Evolutionary conservation across 2,329 filamentous ascomycete species (phyloP).

Genomic region (Penicillium digitatum): DNA sequence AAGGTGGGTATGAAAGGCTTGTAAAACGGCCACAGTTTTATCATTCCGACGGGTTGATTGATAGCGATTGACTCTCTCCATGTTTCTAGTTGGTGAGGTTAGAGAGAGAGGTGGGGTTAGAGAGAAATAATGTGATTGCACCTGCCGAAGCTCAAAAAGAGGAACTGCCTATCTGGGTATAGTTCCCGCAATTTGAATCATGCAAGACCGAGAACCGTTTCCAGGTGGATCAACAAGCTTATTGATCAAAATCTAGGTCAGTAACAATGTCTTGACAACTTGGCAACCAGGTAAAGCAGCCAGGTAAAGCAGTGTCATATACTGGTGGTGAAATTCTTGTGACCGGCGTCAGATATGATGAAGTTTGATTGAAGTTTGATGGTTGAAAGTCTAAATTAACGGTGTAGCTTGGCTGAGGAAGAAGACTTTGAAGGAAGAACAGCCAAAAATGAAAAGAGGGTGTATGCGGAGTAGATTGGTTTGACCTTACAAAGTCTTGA

Average conservation of each 20-base stretch:
- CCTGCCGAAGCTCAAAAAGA: too few species aligned
- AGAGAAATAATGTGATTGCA: too few species aligned
- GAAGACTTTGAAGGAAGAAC: not conserved
- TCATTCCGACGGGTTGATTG: not conserved
- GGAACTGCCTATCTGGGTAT: too few species aligned
- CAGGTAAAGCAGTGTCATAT: conserved; percentile 18
- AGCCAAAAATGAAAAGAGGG: not conserved
- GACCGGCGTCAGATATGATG: conserved; percentile 59
- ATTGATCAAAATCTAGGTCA: too few species aligned
- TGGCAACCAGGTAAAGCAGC: too few species aligned
- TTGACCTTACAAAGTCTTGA: too few species aligned
- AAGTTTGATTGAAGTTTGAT: conserved; percentile 20
- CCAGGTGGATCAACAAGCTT: too few species aligned
- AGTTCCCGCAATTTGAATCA: too few species aligned
- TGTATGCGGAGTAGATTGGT: too few species aligned
- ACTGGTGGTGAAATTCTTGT: conserved; percentile 59
- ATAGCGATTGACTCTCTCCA: not conserved
- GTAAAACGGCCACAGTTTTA: not conserved
- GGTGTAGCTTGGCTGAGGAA: conserved; percentile 5
- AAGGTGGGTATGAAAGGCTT: not conserved
- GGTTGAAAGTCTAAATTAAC: not conserved
- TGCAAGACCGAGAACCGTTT: too few species aligned
- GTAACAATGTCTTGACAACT: not conserved
- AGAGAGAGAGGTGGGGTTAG: too few species aligned
- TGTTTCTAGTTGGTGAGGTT: not conserved